Percentiles rank a stretch among this genome's conserved stretches.
These are phyloP conservation scores for Aristolochia fimbriata DNA, from an alignment of 164 flowering plant species.

Conservation along the genomic window DNA sequence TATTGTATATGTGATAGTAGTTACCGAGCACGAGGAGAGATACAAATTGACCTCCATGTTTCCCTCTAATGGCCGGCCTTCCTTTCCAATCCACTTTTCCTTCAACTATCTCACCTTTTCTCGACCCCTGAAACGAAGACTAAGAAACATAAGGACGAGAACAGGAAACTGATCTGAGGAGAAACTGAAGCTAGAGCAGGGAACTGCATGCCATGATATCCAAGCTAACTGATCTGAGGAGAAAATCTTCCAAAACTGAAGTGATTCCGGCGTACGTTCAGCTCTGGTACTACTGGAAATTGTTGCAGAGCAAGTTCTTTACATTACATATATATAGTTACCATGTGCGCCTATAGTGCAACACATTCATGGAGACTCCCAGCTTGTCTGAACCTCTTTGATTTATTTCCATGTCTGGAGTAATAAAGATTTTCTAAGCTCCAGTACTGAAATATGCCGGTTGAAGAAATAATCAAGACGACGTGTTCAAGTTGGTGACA, in stretches of 20 bases:
- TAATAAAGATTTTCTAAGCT: too few relatives aligned
- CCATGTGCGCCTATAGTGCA: neutral
- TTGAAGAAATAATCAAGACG: too few relatives aligned
- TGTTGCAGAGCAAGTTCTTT: neutral
- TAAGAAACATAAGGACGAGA: neutral
- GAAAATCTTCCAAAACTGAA: neutral
- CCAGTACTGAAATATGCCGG: too few relatives aligned
- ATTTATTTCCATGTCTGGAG: too few relatives aligned
- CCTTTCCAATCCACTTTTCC: constrained; percentile 17
- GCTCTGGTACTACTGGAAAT: neutral
- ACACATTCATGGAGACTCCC: too few relatives aligned
- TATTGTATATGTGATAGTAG: neutral
- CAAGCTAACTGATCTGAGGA: too few relatives aligned
- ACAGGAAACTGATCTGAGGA: neutral
- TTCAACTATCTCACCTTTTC: too few relatives aligned
- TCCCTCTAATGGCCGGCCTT: constrained; percentile 37
- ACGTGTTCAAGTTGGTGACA: too few relatives aligned
- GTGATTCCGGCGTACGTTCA: neutral
- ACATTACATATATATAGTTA: neutral
- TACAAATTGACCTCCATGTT: constrained; percentile 47
- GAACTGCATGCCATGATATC: neutral
- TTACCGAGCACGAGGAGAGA: constrained; percentile 40
- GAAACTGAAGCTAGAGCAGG: neutral
- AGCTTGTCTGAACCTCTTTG: too few relatives aligned
- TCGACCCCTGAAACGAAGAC: neutral